phyloP scores from a whole-genome alignment of 305 asterid genomes.

The Fraxinus ornus region DNA sequence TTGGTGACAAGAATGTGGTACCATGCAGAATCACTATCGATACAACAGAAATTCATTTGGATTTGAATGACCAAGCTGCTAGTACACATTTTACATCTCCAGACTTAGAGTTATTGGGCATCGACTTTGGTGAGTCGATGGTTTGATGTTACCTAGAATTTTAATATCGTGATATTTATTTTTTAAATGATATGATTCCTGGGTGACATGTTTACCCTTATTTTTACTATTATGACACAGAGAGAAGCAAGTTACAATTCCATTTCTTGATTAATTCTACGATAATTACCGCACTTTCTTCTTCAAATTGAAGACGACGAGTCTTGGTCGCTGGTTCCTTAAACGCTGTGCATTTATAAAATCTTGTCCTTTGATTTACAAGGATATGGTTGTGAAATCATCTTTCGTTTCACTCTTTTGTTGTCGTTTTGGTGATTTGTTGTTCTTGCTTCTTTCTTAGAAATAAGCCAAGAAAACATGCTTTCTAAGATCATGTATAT shows the following conservation, averaged over 20 bases:
- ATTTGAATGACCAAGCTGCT: constrained; percentile 48
- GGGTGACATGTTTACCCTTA: neutral
- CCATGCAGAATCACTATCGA: constrained; percentile 67
- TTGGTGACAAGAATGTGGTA: constrained; percentile 42
- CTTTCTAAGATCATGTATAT: neutral
- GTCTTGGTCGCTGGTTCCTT: neutral
- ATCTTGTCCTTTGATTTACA: neutral
- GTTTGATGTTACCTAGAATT: constrained; percentile 15
- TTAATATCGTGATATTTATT: neutral
- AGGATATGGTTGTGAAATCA: neutral
- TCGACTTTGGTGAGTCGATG: constrained; percentile 57
- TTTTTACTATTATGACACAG: neutral
- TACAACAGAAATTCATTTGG: constrained; percentile 57
- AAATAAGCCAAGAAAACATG: neutral
- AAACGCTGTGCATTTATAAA: neutral
- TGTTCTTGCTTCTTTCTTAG: neutral
- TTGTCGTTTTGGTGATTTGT: neutral
- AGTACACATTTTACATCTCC: constrained; percentile 31
- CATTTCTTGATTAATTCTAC: neutral
- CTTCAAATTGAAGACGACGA: neutral
- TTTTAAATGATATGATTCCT: neutral
- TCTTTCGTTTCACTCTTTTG: neutral
- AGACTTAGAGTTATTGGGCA: constrained; percentile 48
- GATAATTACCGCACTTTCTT: neutral
- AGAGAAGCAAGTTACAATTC: neutral